Evolutionary conservation across 768 basidiomycete genomes (phyloP).

Genomic region (Tulasnella sp.): DNA sequence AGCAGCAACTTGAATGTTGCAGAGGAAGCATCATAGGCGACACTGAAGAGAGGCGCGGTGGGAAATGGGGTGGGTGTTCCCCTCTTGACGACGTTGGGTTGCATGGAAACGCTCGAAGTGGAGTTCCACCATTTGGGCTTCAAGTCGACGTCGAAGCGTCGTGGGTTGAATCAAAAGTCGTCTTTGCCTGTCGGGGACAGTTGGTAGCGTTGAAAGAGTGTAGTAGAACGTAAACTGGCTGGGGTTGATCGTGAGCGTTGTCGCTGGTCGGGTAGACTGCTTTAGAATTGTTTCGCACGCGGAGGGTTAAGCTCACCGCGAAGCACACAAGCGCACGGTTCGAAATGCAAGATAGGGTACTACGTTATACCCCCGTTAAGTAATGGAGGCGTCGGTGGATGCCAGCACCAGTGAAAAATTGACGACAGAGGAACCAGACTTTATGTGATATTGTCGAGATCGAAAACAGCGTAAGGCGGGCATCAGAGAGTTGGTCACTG

Average conservation of each 20-base stretch:
- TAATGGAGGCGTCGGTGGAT: too few species aligned
- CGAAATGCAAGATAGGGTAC: too few species aligned
- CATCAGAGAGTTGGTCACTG: too few species aligned
- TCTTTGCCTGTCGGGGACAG: not conserved
- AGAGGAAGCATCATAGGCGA: constrained; percentile 31
- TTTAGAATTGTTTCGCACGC: too few species aligned
- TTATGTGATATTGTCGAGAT: too few species aligned
- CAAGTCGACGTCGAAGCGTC: constrained; percentile 30
- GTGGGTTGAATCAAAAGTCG: not conserved
- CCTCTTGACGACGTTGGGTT: constrained; percentile 35
- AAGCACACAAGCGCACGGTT: too few species aligned
- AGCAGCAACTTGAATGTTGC: not conserved
- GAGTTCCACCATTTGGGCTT: constrained; percentile 40
- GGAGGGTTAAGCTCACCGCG: too few species aligned
- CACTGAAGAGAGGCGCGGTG: constrained; percentile 36
- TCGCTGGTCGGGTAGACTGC: not conserved
- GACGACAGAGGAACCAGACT: too few species aligned
- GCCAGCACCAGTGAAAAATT: too few species aligned
- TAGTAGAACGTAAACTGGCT: not conserved
- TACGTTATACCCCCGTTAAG: too few species aligned
- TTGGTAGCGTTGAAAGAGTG: not conserved
- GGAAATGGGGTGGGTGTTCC: constrained; percentile 32
- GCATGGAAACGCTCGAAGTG: constrained; percentile 35
- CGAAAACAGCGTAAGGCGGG: too few species aligned
- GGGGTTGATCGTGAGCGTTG: not conserved